A percentile compares a stretch with the other conserved stretches of the same genome.
phyloP scores from a whole-genome alignment of 129 eudicot genomes.

The Flaveria trinervia region DNA sequence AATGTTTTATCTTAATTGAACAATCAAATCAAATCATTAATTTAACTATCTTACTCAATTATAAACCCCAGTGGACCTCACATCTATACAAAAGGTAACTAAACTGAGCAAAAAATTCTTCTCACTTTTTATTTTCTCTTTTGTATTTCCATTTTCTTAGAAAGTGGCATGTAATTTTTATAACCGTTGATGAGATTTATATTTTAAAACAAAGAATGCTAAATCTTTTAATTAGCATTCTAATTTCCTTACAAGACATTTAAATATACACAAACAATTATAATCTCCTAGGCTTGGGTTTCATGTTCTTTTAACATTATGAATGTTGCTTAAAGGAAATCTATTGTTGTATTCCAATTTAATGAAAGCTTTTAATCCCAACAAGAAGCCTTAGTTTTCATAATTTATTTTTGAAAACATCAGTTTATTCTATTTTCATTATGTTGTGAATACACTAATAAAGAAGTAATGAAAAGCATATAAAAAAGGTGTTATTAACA shows the following conservation, averaged over 20 bases:
- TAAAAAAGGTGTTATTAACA: too few species aligned
- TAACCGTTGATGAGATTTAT: neutral
- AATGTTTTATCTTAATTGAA: conserved; percentile 19
- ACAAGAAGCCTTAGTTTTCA: neutral
- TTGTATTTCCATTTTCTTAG: neutral
- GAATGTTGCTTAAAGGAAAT: neutral
- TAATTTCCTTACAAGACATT: neutral
- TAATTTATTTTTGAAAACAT: neutral
- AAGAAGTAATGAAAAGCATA: neutral
- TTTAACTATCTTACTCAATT: conserved; percentile 37
- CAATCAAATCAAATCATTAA: conserved; percentile 40
- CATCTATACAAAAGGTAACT: conserved; percentile 11
- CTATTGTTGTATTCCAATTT: too few species aligned
- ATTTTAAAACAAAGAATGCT: neutral
- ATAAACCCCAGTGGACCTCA: conserved; percentile 31
- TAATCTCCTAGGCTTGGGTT: neutral
- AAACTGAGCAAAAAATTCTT: conserved; percentile 12
- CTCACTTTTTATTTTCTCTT: conserved; percentile 10
- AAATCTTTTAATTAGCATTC: neutral
- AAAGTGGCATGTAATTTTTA: neutral
- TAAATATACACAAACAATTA: neutral
- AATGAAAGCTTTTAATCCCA: neutral
- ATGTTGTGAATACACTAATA: neutral
- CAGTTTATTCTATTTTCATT: neutral
- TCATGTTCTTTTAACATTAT: neutral